phyloP scores from a whole-genome alignment of 306 rosid species.

The Hippophae rhamnoides region DNA sequence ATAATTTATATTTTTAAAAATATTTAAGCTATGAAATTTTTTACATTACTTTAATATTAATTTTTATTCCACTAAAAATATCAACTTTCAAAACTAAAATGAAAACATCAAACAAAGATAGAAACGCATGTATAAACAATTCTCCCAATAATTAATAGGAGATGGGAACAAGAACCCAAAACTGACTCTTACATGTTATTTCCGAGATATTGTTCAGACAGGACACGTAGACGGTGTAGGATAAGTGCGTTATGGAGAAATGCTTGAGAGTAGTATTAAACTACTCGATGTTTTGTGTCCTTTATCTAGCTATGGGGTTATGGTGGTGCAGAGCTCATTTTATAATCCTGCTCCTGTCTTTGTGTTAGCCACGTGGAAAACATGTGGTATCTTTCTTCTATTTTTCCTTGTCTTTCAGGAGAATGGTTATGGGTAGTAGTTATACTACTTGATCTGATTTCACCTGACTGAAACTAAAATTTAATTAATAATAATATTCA shows the following conservation, averaged over 20 bases:
- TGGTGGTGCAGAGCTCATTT: background rate
- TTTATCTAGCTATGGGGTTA: no score
- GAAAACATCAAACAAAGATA: no score
- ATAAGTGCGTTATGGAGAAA: background rate
- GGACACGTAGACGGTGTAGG: background rate
- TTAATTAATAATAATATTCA: no score
- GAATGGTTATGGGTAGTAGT: background rate
- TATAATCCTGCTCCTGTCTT: background rate
- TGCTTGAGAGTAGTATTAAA: no score
- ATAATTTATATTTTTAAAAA: no score
- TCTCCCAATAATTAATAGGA: background rate
- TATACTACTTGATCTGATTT: no score
- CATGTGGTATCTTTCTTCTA: background rate
- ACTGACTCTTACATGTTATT: constrained; percentile 8
- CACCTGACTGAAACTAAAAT: no score
- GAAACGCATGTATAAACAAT: background rate
- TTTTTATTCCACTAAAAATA: no score
- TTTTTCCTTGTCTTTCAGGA: background rate
- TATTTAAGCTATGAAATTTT: no score
- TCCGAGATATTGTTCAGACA: constrained; percentile 4
- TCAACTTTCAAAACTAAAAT: no score
- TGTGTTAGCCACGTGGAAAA: constrained; percentile 4
- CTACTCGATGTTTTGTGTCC: no score
- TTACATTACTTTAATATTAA: no score
- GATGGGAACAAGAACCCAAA: background rate